These are phyloP conservation scores for Hirschfeldia incana DNA, from an alignment of 345 rosid genomes.

Conservation along the genomic window DNA sequence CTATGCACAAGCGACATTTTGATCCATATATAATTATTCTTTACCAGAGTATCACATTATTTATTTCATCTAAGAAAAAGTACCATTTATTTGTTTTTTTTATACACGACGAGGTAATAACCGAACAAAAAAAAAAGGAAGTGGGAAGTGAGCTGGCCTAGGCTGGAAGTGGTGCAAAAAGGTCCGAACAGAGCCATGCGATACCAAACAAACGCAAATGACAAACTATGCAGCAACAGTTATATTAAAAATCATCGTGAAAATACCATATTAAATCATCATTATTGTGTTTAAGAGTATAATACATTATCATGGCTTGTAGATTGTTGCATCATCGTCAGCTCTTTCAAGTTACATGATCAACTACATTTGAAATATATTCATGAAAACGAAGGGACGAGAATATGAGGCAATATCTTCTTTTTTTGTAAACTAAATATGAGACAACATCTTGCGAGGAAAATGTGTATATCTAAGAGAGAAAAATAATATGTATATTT, in stretches of 20 bases:
- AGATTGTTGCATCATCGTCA: constrained; percentile 13
- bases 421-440: too few species aligned
- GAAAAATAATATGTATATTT: neutral
- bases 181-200: constrained; percentile 26
- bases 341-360: neutral
- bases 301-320: constrained; percentile 13
- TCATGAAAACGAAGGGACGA: neutral
- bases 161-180: constrained; percentile 12
- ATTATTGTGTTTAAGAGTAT: neutral
- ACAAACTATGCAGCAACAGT: constrained; percentile 14
- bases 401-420: too few species aligned
- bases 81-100: neutral
- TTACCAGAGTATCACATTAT: neutral
- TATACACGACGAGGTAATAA: neutral
- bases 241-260: neutral
- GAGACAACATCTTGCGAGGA: too few species aligned
- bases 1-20: neutral
- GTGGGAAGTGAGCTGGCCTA: constrained; percentile 39
- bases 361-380: neutral
- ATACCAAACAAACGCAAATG: constrained; percentile 37
- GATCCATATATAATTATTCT: neutral
- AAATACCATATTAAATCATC: neutral
- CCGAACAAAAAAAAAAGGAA: neutral
- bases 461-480: too few species aligned
- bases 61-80: neutral